Evolutionary conservation across 345 rosid genomes (phyloP).

Genomic region (Eutrema yunnanense): DNA sequence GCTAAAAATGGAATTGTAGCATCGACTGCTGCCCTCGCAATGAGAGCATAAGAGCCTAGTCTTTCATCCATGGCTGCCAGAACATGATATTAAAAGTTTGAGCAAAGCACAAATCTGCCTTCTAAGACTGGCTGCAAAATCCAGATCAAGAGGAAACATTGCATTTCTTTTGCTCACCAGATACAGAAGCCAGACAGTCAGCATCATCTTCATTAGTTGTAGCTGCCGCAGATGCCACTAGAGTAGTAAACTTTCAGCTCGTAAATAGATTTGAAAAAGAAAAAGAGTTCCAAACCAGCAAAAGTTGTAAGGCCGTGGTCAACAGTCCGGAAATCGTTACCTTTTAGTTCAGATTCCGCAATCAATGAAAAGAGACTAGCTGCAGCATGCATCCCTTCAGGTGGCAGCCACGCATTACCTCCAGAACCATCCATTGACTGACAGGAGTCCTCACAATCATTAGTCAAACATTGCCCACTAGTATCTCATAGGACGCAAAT

Average conservation of each 20-base stretch:
- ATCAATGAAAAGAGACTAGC: constrained; percentile 74
- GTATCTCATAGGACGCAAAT: constrained; percentile 8
- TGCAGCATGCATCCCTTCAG: constrained; percentile 81
- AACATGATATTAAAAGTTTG: constrained; percentile 19
- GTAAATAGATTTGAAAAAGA: constrained; percentile 6
- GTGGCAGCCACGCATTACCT: constrained; percentile 60
- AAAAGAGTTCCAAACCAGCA: constrained; percentile 1
- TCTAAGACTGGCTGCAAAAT: constrained; percentile 16
- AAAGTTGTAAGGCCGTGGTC: constrained; percentile 9
- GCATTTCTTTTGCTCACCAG: constrained; percentile 49
- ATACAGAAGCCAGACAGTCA: constrained; percentile 72
- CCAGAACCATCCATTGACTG: constrained; percentile 61
- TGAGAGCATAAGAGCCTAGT: constrained; percentile 89
- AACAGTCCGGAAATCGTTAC: constrained; percentile 32
- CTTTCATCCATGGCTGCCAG: constrained; percentile 96
- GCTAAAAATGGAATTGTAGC: constrained; percentile 73
- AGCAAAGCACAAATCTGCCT: constrained; percentile 6
- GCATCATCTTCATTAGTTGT: constrained; percentile 56
- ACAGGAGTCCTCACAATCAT: constrained; percentile 24
- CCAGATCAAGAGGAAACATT: constrained; percentile 8
- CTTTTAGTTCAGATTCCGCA: constrained; percentile 76
- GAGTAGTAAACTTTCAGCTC: constrained; percentile 14
- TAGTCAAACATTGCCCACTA: constrained; percentile 23
- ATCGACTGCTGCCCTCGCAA: constrained; percentile 87
- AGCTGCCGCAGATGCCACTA: constrained; percentile 68